A percentile compares a stretch with the other conserved stretches of the same genome.
Evolutionary conservation across 192 early-diverging fungal species (phyloP).

Genomic region (Backusella morwellensis): DNA sequence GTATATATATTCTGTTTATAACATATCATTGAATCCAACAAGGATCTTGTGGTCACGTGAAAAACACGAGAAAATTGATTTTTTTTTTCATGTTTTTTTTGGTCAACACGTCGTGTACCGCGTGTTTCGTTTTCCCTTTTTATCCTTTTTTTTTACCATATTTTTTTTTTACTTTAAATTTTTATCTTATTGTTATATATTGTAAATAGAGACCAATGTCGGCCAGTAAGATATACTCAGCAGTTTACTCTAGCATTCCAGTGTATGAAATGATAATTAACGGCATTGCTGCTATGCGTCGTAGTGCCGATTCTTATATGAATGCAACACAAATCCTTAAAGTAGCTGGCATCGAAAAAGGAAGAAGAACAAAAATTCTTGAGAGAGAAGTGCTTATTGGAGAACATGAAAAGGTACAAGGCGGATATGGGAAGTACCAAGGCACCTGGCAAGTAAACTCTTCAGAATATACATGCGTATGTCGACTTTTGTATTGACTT

Average conservation of each 20-base stretch:
- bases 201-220: constrained; percentile 4
- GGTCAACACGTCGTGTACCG: not conserved
- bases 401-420: constrained; percentile 92
- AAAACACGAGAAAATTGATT: not conserved
- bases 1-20: no score
- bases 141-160: not conserved
- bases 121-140: not conserved
- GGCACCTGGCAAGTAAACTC: constrained; percentile 68
- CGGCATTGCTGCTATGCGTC: constrained; percentile 75
- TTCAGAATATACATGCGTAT: not conserved
- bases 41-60: not conserved
- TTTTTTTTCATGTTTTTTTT: not conserved
- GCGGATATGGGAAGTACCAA: constrained; percentile 95
- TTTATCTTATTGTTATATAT: no score
- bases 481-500: not conserved
- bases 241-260: constrained; percentile 62
- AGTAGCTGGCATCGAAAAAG: constrained; percentile 85
- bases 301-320: constrained; percentile 75
- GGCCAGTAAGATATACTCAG: constrained; percentile 43
- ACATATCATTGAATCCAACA: no score
- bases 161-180: not conserved
- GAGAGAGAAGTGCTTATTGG: constrained; percentile 81
- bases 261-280: constrained; percentile 79
- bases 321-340: constrained; percentile 96
- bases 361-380: constrained; percentile 82